Conservation (phyloP, 2,329 filamentous ascomycete species). For the Erysiphe pulchra region DNA sequence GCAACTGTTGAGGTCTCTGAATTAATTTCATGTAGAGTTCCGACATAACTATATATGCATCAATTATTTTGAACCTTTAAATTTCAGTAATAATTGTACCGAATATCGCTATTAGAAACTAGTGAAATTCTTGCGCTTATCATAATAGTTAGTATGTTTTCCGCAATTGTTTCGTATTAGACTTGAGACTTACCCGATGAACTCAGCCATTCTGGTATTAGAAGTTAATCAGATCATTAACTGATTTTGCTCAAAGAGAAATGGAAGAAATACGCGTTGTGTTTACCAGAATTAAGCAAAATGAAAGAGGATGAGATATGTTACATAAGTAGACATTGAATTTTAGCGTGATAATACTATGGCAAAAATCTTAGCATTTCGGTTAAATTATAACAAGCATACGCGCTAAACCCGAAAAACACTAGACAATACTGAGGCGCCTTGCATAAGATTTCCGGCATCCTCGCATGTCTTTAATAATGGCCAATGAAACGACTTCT, state of each 20-base stretch:
- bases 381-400: background rate
- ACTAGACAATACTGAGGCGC: background rate
- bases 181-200: conserved; percentile 25
- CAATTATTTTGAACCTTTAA: conserved; percentile 2
- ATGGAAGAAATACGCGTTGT: too few species aligned
- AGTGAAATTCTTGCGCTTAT: conserved; percentile 72
- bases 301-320: too few species aligned
- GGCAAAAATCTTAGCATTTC: background rate
- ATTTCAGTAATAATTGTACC: conserved; percentile 28
- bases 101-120: conserved; percentile 93
- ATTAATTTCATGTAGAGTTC: conserved; percentile 91
- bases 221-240: background rate
- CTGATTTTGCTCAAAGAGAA: background rate
- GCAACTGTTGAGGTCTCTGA: conserved; percentile 92
- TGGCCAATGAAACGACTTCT: conserved; percentile 3
- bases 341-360: too few species aligned
- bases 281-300: too few species aligned
- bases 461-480: background rate
- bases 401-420: background rate
- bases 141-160: background rate
- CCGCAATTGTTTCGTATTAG: background rate
- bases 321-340: too few species aligned
- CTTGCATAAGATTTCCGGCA: too few species aligned
- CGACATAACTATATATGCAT: conserved; percentile 48
- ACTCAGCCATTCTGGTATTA: conserved; percentile 26